Base-by-base conservation (phyloP, 306 rosid species). In the Oemleria cerasiformis region DNA sequence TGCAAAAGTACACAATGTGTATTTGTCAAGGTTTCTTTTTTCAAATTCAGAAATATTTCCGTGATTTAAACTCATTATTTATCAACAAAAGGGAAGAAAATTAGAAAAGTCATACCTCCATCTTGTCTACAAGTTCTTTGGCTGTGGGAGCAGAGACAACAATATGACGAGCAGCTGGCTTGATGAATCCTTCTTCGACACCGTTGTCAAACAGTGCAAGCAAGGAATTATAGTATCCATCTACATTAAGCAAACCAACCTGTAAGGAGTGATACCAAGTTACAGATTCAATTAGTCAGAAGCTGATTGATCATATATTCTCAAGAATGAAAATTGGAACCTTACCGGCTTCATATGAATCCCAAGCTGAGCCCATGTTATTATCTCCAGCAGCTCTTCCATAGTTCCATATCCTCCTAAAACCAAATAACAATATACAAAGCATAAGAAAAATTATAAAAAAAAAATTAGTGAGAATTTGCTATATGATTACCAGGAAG, bases 371-470 rank as follows among this genome's bases (percentile, higher is more conserved):
- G 96, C 88, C 98, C 98, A 90, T 44, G 98, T 90, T 81, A 92
- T 92, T 91, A 92, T 88, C 85, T 90, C 97, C 86, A 92, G 60
- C 68, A 87, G 85, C 81, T 92, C 98, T 79, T 92, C 98, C 98
- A 92, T 88, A 21, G 98, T 92, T 81, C 98, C 98, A 79, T 92
- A 92, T 71, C 98, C 98, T 86, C 98, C 98, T 92, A 65, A 47
- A 56, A 47, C 73, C 39, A 63, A 50, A 50, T n/a, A 59, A 72
- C 42, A 63, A 60, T 55, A 51, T 25, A 25, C 66, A 30, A 6
- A 53, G 51, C 71, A 48, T 8, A 23, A 14, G 40, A n/a, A n/a
- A n/a, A n/a, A n/a, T n/a, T n/a, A n/a, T n/a, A n/a, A n/a, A n/a
- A n/a, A n/a, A n/a, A n/a, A n/a, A n/a, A n/a, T n/a, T n/a, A n/a